Evolutionary conservation across 192 early-diverging fungal species (phyloP), one percentile per base, ranked within the genome.

Genomic region (Funneliformis geosporum): DNA sequence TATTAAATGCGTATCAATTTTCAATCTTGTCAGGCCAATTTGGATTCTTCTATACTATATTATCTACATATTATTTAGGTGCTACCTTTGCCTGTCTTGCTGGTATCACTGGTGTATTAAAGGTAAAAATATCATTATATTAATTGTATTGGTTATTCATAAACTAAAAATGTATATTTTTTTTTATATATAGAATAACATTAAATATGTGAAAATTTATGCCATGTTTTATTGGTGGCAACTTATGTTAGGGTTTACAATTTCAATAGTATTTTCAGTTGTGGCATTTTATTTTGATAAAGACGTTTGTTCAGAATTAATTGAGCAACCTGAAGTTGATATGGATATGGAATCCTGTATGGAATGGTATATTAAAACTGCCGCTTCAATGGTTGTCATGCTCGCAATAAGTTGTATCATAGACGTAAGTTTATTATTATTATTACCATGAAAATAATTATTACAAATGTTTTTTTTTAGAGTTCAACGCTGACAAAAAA

Each of bases 221-320:
- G 47, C 72, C 5, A 27, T 44, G 44, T 81, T 78, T 67, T 81
- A 81, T 46, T 81, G 80, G 80, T 66, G 44, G 62, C 62, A 81
- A 60, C 80, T 81, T 65, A 18, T 76, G 21, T 28, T 81, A 14
- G 66, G 66, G 27, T 77, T 81, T 12, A 59, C 64, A 14, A 4
- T 81, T 16, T 81, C 80, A 25, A 76, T 81, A 21, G 43, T 77
- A 8, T 76, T 81, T 28, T 73, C 80, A 5, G 28, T 81, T 47
- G 18, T 81, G 5, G 80, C 62, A 8, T 81, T 81, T 16, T 61
- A 74, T 47, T 66, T 67, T 68, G 74, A 76, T 27, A 76, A 76
- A 62, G 72, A 81, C 69, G 43, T 81, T 38, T 81, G 80, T 79
- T 16, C 69, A 69, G 38, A 69, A 65, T 33, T 79, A 28, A 70